Conservation (phyloP, 768 basidiomycete genomes). For the Mrakia blollopis region DNA sequence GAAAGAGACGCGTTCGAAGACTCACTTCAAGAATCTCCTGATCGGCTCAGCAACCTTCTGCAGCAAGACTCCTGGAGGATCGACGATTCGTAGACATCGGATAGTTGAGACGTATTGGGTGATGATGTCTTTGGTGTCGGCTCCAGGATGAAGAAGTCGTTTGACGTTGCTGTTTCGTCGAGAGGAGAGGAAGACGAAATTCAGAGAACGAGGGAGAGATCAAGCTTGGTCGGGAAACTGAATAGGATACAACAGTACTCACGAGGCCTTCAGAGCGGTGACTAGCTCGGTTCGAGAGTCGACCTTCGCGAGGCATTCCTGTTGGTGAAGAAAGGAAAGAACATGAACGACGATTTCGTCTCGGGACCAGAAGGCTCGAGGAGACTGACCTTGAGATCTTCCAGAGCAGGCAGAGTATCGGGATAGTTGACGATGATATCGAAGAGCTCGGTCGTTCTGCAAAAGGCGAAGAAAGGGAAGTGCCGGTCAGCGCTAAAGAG, state of each 20-base stretch:
- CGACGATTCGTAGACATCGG: slow-evolving; percentile 79
- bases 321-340: slow-evolving; percentile 13
- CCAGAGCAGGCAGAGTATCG: slow-evolving; percentile 73
- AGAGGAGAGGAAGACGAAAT: neutral
- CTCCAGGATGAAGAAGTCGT: slow-evolving; percentile 89
- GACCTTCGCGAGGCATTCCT: slow-evolving; percentile 45
- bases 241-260: slow-evolving; percentile 36
- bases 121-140: slow-evolving; percentile 86
- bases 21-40: slow-evolving; percentile 74
- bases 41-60: slow-evolving; percentile 94
- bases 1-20: neutral
- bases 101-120: slow-evolving; percentile 88
- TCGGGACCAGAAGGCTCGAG: neutral
- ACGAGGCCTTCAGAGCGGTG: slow-evolving; percentile 73
- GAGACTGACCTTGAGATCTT: slow-evolving; percentile 68
- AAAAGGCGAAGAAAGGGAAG: neutral
- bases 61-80: slow-evolving; percentile 85
- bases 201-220: neutral
- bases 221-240: too few relatives aligned
- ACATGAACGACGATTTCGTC: neutral
- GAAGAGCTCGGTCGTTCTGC: slow-evolving; percentile 69
- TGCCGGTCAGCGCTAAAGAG: neutral
- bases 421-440: slow-evolving; percentile 95
- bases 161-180: slow-evolving; percentile 60
- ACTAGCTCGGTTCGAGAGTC: slow-evolving; percentile 66